Percentiles rank a stretch among this genome's conserved stretches.
phyloP scores from a whole-genome alignment of 75 land plant species.

The Pinus taeda region DNA sequence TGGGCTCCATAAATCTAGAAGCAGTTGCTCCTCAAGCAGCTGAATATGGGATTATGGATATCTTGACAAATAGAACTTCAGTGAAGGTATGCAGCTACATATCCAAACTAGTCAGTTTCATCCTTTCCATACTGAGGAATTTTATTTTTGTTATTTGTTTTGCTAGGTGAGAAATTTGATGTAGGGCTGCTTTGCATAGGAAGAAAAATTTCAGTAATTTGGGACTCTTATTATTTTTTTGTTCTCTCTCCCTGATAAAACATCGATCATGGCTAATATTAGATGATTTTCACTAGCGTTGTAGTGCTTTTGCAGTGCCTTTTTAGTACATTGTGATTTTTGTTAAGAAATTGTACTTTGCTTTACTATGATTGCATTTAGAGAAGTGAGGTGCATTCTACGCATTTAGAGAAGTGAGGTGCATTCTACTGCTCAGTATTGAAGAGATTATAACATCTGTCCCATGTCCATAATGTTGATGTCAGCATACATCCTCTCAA shows the following conservation, averaged over 20 bases:
- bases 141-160: not conserved
- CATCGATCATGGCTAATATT: not conserved
- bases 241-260: not conserved
- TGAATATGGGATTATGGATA: slow-evolving; percentile 85
- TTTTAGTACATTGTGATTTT: no score
- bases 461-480: no score
- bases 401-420: no score
- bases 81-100: slow-evolving; percentile 56
- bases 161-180: not conserved
- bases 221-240: not conserved
- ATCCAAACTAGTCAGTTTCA: not conserved
- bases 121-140: not conserved
- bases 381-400: no score
- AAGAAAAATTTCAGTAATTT: not conserved
- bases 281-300: no score
- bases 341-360: no score
- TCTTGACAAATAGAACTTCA: slow-evolving; percentile 60
- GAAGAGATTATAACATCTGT: no score
- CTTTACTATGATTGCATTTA: no score
- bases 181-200: not conserved
- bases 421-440: no score
- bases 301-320: no score
- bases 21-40: slow-evolving; percentile 66
- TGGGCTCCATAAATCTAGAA: slow-evolving; percentile 86
- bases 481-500: no score